Conservation (phyloP, 345 rosid genomes). For the Fremontodendron californicum region DNA sequence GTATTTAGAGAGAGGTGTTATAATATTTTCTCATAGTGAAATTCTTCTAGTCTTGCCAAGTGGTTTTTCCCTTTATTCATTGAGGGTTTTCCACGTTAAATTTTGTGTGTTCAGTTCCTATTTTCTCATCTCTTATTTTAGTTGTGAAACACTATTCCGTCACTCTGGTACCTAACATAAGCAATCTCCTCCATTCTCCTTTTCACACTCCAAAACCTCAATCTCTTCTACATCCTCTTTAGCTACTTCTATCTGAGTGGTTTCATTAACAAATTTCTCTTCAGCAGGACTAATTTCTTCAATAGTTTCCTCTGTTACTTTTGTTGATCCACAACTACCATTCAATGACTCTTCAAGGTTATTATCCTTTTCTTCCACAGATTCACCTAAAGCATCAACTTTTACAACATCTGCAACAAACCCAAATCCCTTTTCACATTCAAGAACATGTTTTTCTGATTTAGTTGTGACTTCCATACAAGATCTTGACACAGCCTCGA, state of each 20-base stretch:
- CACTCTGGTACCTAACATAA: too few relatives aligned
- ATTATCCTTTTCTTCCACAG: background rate
- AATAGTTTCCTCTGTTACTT: background rate
- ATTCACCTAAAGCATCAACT: constrained; percentile 16
- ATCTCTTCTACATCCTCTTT: constrained; percentile 17
- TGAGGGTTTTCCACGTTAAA: too few relatives aligned
- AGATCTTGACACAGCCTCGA: constrained; percentile 8
- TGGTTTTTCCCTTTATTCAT: too few relatives aligned
- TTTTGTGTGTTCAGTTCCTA: too few relatives aligned
- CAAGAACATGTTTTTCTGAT: background rate
- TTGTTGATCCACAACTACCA: constrained; percentile 4
- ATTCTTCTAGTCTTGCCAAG: too few relatives aligned
- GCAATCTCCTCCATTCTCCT: constrained; percentile 7
- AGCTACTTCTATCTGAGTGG: background rate
- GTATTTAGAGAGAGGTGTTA: too few relatives aligned
- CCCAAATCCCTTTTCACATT: constrained; percentile 17
- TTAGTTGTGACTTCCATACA: background rate
- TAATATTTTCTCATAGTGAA: too few relatives aligned
- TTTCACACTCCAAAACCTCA: constrained; percentile 7
- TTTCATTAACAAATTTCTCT: background rate
- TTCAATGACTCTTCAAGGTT: background rate
- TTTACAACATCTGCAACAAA: constrained; percentile 16
- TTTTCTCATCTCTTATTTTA: too few relatives aligned
- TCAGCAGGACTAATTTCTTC: background rate
- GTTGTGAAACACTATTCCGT: too few relatives aligned